Base-by-base conservation (phyloP, 2,329 filamentous ascomycete genomes). In the Sporothrix curviconia region DNA sequence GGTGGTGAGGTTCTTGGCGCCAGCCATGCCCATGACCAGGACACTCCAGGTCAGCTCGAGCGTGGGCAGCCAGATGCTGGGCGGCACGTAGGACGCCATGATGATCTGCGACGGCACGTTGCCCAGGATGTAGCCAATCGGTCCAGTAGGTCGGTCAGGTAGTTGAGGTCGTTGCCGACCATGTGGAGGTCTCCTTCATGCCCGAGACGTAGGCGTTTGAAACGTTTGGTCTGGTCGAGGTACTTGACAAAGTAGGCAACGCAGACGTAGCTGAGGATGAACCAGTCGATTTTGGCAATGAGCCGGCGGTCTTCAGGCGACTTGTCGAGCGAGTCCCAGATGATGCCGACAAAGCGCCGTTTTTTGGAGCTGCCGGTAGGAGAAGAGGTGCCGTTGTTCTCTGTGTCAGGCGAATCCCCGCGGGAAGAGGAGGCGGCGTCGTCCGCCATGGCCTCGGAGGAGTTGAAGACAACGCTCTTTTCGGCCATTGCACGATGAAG, bases 121-220 rank as follows among this genome's bases (percentile, higher is more conserved):
- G 0, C 72, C 71, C 67, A 85, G 71, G 0, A 82, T 78, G 61
- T 86, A 86, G 8, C 83, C 82, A 1, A 81, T 75, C 0, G 79
- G n/a, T 84, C 73, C 82, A 85, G 36, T 74, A 77, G 0, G 80
- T 77, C 49, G 66, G 66, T 68, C 54, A 74, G 66, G 55, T 80
- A 78, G 19, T 59, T 51, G 32, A 83, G 70, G 56, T 84, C 70
- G 60, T 83, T 83, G 1, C 74, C 73, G 46, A 77, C 75, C 19
- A 83, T 67, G 2, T 69, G 65, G 0, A 83, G 67, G 55, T 82
- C 79, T 81, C 76, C 64, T 81, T 75, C 77, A 72, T 73, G 4
- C 71, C 70, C 1, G 65, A 72, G 0, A 75, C 71, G 34, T 69
- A 76, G 5, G 73, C 73, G 65, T 74, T 76, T 68, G 14, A 69